Base-by-base conservation (phyloP, 257 asterid genomes). In the Capsicum baccatum region DNA sequence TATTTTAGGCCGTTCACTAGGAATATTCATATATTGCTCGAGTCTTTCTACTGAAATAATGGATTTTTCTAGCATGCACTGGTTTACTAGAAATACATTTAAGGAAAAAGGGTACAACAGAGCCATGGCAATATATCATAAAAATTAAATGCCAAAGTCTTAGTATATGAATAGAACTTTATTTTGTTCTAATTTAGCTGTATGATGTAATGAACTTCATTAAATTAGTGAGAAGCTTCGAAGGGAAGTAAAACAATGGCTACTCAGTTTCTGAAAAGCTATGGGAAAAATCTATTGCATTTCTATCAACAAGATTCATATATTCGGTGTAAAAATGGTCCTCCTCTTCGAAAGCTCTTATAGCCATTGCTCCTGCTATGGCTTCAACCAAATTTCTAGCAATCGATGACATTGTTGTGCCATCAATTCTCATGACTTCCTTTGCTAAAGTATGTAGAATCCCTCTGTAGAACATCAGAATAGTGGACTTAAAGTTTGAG, bases 51-150 rank as follows among this genome's bases (percentile, higher is more conserved):
- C 86, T 33, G 90, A 87, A 63, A 87, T 82, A 17, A 87, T 87
- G 48, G 81, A 84, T 26, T 86, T 89, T 67, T 85, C 90, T 71
- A 89, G 86, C 85, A 79, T 60, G 85, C 90, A 89, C 4, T 85
- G 87, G 19, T 16, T 71, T 71, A 76, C 89, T 59, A 89, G 86
- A 82, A 60, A 82, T 7, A 81, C 83, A 8, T 87, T 89, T 44
- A 89, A 79, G 9, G 90, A 87, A 56, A 89, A 89, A 9, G 86
- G 88, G 35, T 89, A 89, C 1, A 90, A 87, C 21, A 89, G 82
- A 85, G 90, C 89, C 89, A 89, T 87, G 33, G 90, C 91, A 35
- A 87, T 79, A 56, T 74, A 87, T 76, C 91, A 89, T 88, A 84
- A 83, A 70, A 47, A n/a, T 33, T 67, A 78, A 83, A 10, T 8